Base-by-base conservation (phyloP, 306 rosid genomes). In the Fagus crenata region DNA sequence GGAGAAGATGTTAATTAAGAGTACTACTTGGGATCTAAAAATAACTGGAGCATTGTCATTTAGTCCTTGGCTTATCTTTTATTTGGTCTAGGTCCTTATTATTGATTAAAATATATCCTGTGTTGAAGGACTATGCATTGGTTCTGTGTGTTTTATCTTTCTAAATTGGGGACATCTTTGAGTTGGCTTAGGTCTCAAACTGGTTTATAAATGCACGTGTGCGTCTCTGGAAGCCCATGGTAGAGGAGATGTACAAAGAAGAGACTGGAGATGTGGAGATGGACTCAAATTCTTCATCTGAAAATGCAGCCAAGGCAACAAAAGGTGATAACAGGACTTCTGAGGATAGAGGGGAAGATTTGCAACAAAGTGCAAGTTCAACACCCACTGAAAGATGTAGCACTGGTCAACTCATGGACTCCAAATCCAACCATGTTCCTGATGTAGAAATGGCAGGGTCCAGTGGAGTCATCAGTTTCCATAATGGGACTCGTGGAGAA, bases 181-280 rank as follows among this genome's bases (percentile, higher is more conserved):
- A 74, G 42, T 42, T 79, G 73, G 46, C 33, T 73, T 80, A 92
- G 97, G 97, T 92, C 80, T 88, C 97, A 49, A 92, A 92, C 85
- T 92, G 97, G 97, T 92, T 92, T 74, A 92, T 92, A 82, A 92
- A 92, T 79, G 97, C 97, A 3, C 81, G 97, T 1, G 97, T 92
- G 69, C 97, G 95, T 69, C 91, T 92, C 32, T 92, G 97, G 97
- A 92, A 92, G 77, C 97, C 97, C 75, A 92, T 92, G 95, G 91
- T 90, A 40, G 97, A 92, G 85, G 95, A 90, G 75, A 92, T 92
- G 93, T 87, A 92, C 93, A 92, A 92, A 79, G 93, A 88, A 85
- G 97, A 92, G 84, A 74, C 37, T 69, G 89, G 89, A 39, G 89
- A 83, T 73, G 88, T 81, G 6, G 97, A 81, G 65, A 79, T 90